Percentiles rank a stretch among this genome's conserved stretches.
Evolutionary conservation across 371 early-diverging fungal genomes (phyloP).

Genomic region (Actinomucor elegans): DNA sequence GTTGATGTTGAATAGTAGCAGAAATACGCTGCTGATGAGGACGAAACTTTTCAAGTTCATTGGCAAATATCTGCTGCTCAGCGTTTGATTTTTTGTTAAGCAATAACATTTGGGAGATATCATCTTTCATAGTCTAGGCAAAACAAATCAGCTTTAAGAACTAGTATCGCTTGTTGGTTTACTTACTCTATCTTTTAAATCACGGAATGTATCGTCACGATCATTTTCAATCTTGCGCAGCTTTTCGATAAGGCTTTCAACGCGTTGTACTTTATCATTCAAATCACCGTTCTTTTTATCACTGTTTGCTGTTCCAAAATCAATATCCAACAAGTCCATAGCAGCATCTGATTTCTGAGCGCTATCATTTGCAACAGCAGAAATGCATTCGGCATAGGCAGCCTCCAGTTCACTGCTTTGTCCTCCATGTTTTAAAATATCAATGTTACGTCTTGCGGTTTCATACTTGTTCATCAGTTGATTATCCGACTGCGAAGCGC

Average conservation of each 20-base stretch:
- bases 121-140: conserved; percentile 77
- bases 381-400: conserved; percentile 60
- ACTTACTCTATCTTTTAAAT: conserved; percentile 78
- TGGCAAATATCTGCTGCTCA: conserved; percentile 84
- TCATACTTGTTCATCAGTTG: conserved; percentile 61
- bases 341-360: conserved; percentile 27
- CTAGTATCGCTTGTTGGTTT: too few relatives aligned
- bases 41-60: conserved; percentile 89
- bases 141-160: background rate
- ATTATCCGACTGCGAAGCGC: conserved; percentile 74
- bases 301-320: conserved; percentile 42
- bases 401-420: conserved; percentile 62
- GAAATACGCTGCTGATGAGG: conserved; percentile 75
- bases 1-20: conserved; percentile 76
- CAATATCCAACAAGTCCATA: conserved; percentile 65
- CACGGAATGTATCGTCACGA: conserved; percentile 72
- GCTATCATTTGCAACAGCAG: conserved; percentile 20
- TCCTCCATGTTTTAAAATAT: conserved; percentile 57
- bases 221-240: conserved; percentile 79
- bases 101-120: conserved; percentile 83
- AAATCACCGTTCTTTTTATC: conserved; percentile 27
- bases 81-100: conserved; percentile 78
- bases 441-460: conserved; percentile 53
- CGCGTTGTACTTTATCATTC: conserved; percentile 54
- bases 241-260: conserved; percentile 73